Conservation (phyloP, 2,329 filamentous ascomycete species). For the Botrytis fragariae region DNA sequence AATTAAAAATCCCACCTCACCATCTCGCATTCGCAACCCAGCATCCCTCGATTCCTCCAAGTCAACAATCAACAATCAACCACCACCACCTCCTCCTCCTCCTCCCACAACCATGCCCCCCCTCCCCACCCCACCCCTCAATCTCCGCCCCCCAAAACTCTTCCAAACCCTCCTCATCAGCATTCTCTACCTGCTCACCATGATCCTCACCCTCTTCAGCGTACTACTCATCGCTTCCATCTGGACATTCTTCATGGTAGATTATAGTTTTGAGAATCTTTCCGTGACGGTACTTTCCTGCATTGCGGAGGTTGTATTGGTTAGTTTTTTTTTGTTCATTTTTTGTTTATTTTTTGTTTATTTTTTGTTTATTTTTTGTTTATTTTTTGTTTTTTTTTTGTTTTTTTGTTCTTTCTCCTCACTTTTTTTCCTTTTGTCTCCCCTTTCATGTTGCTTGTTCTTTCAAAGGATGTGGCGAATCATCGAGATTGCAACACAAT, state of each 20-base stretch:
- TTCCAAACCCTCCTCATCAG: background rate
- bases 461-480: fast-evolving
- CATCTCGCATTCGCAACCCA: background rate
- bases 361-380: too few species aligned
- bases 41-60: background rate
- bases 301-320: background rate
- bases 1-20: background rate
- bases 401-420: too few species aligned
- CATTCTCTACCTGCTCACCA: background rate
- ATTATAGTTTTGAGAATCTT: background rate
- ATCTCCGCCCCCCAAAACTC: background rate
- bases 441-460: fast-evolving
- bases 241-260: background rate
- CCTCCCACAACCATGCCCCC: too few species aligned
- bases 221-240: background rate
- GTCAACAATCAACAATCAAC: too few species aligned
- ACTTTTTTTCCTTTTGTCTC: background rate
- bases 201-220: background rate
- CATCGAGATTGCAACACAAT: background rate
- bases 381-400: too few species aligned
- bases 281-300: background rate
- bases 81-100: background rate
- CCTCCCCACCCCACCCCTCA: too few species aligned
- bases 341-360: too few species aligned
- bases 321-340: background rate